phyloP scores from a whole-genome alignment of 108 stramenopile species.

The Cylindrotheca fusiformis region DNA sequence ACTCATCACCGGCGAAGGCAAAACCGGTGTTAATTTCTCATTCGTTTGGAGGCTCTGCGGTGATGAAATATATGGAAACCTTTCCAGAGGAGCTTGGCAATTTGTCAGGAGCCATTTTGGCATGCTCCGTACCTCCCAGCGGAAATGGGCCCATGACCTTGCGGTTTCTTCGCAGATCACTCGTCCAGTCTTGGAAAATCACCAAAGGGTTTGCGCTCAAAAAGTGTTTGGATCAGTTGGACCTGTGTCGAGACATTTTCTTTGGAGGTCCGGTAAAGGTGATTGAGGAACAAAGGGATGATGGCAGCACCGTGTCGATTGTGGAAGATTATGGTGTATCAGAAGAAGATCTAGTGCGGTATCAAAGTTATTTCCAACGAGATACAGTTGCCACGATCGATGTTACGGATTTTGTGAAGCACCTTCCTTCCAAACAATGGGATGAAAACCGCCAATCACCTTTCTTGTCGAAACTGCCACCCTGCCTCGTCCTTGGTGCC shows the following conservation, averaged over 20 bases:
- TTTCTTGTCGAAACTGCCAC: constrained; percentile 34
- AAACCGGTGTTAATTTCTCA: constrained; percentile 55
- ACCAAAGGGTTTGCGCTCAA: constrained; percentile 68
- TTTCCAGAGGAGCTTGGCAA: constrained; percentile 3
- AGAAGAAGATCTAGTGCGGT: constrained; percentile 54
- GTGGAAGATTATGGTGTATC: constrained; percentile 50
- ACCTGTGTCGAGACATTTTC: constrained; percentile 53
- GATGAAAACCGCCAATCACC: constrained; percentile 33
- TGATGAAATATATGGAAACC: constrained; percentile 59
- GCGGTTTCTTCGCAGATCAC: constrained; percentile 46
- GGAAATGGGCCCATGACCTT: constrained; percentile 79
- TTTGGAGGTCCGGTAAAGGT: constrained; percentile 46
- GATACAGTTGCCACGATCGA: constrained; percentile 61
- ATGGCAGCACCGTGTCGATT: constrained; percentile 7
- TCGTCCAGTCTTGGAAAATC: constrained; percentile 48
- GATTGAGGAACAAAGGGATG: neutral
- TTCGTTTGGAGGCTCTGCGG: constrained; percentile 55
- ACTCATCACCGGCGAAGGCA: neutral
- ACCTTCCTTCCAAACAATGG: constrained; percentile 32
- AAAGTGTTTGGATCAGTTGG: constrained; percentile 24
- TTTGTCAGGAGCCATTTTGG: constrained; percentile 51
- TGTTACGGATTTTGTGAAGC: constrained; percentile 40
- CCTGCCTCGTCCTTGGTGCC: constrained; percentile 64
- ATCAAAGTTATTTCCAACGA: constrained; percentile 47
- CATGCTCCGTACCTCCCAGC: constrained; percentile 83